A percentile compares a stretch with the other conserved stretches of the same genome.
phyloP scores from a whole-genome alignment of 768 basidiomycete genomes.

The Boletellus sp. region DNA sequence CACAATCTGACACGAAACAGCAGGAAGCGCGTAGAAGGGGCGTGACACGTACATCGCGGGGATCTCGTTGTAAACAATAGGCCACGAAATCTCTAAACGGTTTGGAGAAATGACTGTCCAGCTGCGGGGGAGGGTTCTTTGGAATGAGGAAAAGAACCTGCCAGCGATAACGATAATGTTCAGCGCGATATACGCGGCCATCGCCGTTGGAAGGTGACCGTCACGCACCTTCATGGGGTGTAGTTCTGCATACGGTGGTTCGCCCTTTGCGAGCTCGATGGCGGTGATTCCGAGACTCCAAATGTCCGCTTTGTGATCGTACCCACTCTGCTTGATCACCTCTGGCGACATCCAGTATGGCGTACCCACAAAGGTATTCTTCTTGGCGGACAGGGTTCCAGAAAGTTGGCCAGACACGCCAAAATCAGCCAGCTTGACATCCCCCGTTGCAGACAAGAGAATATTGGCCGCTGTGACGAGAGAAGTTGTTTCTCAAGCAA shows the following conservation, averaged over 20 bases:
- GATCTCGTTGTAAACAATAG: constrained; percentile 91
- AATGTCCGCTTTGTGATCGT: constrained; percentile 98
- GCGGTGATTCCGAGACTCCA: constrained; percentile 98
- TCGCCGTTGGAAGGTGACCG: neutral
- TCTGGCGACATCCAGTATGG: constrained; percentile 99
- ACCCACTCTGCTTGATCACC: constrained; percentile 99
- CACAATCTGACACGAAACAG: constrained; percentile 3
- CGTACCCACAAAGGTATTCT: constrained; percentile 97
- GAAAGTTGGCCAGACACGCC: constrained; percentile 97
- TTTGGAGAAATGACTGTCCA: constrained; percentile 90
- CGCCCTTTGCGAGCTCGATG: constrained; percentile 95
- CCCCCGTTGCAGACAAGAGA: constrained; percentile 84
- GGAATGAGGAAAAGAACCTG: constrained; percentile 97
- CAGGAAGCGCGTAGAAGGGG: neutral
- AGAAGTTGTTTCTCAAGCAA: neutral
- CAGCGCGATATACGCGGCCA: neutral
- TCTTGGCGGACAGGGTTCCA: constrained; percentile 87
- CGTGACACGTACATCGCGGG: constrained; percentile 65
- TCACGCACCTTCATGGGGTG: constrained; percentile 94
- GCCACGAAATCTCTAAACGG: constrained; percentile 93
- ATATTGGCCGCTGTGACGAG: constrained; percentile 79
- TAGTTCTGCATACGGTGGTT: constrained; percentile 96
- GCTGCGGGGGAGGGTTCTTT: constrained; percentile 89
- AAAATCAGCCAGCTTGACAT: constrained; percentile 98
- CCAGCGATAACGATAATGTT: neutral